These are phyloP conservation scores for Neurospora intermedia DNA, from an alignment of 495 filamentous ascomycete genomes.

Conservation along the genomic window DNA sequence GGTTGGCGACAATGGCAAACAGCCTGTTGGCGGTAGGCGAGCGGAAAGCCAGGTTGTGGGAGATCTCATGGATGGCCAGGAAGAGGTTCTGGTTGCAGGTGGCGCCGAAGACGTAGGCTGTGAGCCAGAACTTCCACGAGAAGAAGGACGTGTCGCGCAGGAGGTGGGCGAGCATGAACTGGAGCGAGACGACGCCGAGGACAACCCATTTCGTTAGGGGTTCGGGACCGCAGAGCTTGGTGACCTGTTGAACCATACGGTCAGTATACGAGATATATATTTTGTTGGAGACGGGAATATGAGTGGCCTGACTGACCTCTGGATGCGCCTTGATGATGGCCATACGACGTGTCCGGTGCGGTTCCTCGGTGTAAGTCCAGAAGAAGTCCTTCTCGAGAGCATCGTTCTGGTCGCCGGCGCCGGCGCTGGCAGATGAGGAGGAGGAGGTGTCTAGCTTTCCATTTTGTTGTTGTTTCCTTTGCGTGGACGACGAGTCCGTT, in stretches of 20 bases:
- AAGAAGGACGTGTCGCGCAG: slow-evolving; percentile 72
- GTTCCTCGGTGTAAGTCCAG: slow-evolving; percentile 99
- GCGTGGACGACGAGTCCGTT: background rate
- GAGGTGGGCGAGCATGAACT: slow-evolving; percentile 67
- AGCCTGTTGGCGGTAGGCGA: slow-evolving; percentile 74
- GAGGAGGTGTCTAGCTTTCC: background rate
- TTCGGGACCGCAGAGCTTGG: slow-evolving; percentile 94
- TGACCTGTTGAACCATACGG: slow-evolving; percentile 48
- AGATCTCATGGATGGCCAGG: slow-evolving; percentile 98
- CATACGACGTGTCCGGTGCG: slow-evolving; percentile 77
- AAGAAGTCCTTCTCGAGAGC: slow-evolving; percentile 45
- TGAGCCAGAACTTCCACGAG: slow-evolving; percentile 71
- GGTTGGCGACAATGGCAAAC: slow-evolving; percentile 84
- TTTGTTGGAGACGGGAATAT: background rate
- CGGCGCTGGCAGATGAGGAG: background rate
- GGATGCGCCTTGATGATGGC: slow-evolving; percentile 99
- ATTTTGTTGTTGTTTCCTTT: slow-evolving; percentile 3
- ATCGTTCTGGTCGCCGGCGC: slow-evolving; percentile 10
- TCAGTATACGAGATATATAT: background rate
- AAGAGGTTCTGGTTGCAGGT: slow-evolving; percentile 98
- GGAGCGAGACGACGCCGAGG: slow-evolving; percentile 69
- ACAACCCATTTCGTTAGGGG: slow-evolving; percentile 93
- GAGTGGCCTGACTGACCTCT: slow-evolving; percentile 48
- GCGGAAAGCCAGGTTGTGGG: slow-evolving; percentile 91
- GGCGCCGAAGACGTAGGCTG: slow-evolving; percentile 86